phyloP scores from a whole-genome alignment of 495 filamentous ascomycete genomes.

The Trichoderma reesei region DNA sequence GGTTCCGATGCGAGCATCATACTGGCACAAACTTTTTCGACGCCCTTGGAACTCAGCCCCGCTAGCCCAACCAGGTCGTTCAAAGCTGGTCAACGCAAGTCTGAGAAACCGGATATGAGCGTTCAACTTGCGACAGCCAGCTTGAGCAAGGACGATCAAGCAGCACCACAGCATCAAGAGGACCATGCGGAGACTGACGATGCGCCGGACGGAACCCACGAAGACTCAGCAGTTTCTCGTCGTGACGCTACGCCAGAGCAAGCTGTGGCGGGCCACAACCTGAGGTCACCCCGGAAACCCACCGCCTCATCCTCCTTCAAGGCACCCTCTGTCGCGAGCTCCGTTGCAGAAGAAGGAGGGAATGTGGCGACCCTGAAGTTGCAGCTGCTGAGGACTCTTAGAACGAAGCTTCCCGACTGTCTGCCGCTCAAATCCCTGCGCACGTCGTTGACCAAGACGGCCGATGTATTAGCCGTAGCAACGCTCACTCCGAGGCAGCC shows the following conservation, averaged over 20 bases:
- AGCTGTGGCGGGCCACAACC: conserved; percentile 9
- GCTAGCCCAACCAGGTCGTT: not conserved
- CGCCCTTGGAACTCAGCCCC: not conserved
- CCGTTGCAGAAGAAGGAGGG: conserved; percentile 3
- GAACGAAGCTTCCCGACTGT: conserved; percentile 56
- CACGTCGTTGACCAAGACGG: conserved; percentile 40
- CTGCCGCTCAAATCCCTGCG: conserved; percentile 55
- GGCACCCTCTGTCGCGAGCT: conserved; percentile 13
- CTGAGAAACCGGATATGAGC: conserved; percentile 15
- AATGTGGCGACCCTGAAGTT: conserved; percentile 25
- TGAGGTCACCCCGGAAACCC: conserved; percentile 13
- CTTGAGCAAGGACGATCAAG: conserved; percentile 15
- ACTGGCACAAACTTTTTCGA: not conserved
- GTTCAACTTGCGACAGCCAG: conserved; percentile 18
- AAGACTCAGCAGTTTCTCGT: not conserved
- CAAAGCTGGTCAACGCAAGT: not conserved
- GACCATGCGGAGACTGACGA: conserved; percentile 12
- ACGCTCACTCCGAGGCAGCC: conserved; percentile 44
- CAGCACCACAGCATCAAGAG: conserved; percentile 9
- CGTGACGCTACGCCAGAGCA: not conserved
- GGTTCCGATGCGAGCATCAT: not conserved
- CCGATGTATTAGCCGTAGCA: conserved; percentile 62
- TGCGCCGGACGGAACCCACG: not conserved
- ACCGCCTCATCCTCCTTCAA: conserved; percentile 10
- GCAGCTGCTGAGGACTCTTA: conserved; percentile 37